Conservation (phyloP, 2,329 filamentous ascomycete species). For the Nigrospora osmanthi region DNA sequence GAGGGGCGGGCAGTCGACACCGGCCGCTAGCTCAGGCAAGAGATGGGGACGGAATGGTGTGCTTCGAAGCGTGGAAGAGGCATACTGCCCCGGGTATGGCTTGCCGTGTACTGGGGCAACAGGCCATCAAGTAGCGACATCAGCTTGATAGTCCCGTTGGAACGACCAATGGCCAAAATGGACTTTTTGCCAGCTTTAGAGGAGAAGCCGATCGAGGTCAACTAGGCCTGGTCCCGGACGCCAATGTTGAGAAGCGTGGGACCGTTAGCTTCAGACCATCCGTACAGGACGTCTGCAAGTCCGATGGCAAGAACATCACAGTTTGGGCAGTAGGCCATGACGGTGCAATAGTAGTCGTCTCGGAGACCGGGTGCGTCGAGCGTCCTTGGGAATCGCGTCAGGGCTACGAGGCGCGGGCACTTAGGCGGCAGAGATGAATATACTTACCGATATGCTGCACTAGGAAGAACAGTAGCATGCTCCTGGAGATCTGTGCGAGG, state of each 20-base stretch:
- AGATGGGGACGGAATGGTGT: conserved; percentile 62
- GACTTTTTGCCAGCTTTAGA: conserved; percentile 66
- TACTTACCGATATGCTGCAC: conserved; percentile 68
- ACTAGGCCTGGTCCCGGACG: conserved; percentile 42
- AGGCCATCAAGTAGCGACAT: conserved; percentile 67
- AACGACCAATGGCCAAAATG: conserved; percentile 79
- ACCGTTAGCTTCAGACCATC: conserved; percentile 75
- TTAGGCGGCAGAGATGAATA: not conserved
- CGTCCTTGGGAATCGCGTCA: conserved; percentile 46
- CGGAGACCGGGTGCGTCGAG: conserved; percentile 83
- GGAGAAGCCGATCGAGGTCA: conserved; percentile 89
- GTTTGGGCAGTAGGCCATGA: conserved; percentile 75
- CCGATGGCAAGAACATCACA: conserved; percentile 76
- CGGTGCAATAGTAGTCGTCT: conserved; percentile 92
- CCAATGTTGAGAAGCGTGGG: conserved; percentile 48
- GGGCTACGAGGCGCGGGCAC: not conserved
- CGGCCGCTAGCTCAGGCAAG: conserved; percentile 77
- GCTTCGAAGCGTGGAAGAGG: conserved; percentile 62
- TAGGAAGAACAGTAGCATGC: conserved; percentile 46
- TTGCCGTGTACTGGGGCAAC: conserved; percentile 2
- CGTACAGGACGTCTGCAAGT: conserved; percentile 70
- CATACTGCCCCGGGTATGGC: no score
- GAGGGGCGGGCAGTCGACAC: conserved; percentile 45
- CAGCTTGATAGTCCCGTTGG: conserved; percentile 66
- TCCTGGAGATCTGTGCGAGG: conserved; percentile 8